These are phyloP conservation scores for Polygonum maritimum DNA, from an alignment of 148 eudicot species.

Conservation along the genomic window DNA sequence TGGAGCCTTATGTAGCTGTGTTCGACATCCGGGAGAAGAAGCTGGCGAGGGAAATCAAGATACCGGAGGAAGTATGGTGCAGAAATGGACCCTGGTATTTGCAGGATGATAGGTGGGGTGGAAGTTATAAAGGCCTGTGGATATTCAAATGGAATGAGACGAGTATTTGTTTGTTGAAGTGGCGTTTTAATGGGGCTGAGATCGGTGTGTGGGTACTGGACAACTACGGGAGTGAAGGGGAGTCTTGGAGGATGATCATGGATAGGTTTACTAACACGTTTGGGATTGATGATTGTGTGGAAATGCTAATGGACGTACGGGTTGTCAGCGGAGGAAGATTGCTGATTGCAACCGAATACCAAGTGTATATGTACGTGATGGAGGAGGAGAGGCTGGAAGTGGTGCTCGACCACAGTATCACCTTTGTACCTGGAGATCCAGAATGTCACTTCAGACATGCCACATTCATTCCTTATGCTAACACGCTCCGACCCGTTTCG, in stretches of 20 bases:
- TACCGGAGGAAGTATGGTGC: neutral
- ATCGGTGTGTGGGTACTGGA: neutral
- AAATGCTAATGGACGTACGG: too few species aligned
- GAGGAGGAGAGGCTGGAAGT: too few species aligned
- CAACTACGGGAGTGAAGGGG: neutral
- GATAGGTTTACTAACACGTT: neutral
- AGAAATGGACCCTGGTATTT: too few species aligned
- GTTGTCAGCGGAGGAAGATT: too few species aligned
- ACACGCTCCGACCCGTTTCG: too few species aligned
- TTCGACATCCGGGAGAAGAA: neutral
- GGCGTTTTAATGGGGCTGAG: neutral
- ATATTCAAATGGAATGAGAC: neutral
- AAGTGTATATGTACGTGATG: too few species aligned
- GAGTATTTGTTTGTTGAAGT: neutral
- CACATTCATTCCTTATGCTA: too few species aligned
- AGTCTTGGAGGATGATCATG: neutral
- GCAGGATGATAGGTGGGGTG: neutral
- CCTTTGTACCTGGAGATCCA: too few species aligned
- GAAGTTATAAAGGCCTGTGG: neutral
- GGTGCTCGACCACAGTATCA: too few species aligned
- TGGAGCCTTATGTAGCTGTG: neutral
- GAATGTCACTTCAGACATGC: too few species aligned
- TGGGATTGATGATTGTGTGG: neutral
- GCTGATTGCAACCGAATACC: too few species aligned
- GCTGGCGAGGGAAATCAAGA: neutral